These are phyloP conservation scores for Ophiognomonia clavigignenti-juglandacearum DNA, from an alignment of 2,329 filamentous ascomycete species.

Conservation along the genomic window DNA sequence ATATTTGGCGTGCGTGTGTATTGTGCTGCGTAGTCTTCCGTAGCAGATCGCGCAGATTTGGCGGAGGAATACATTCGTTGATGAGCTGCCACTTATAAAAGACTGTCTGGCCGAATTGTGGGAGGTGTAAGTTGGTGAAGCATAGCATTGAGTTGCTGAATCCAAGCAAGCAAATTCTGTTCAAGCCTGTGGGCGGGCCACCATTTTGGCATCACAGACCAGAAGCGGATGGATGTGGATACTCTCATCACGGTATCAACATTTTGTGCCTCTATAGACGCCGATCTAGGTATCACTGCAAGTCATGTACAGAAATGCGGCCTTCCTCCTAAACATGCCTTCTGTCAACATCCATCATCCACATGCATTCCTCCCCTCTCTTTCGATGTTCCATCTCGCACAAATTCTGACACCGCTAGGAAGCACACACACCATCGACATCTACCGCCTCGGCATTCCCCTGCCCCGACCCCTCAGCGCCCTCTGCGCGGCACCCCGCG, in stretches of 20 bases:
- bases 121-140: no score
- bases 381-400: background rate
- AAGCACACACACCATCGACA: no score
- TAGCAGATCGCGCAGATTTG: background rate
- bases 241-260: no score
- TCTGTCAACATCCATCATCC: background rate
- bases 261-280: conserved; percentile 14
- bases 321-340: background rate
- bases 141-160: no score
- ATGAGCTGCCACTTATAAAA: no score
- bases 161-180: no score
- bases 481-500: conserved; percentile 80
- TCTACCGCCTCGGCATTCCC: conserved; percentile 83
- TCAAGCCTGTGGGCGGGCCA: no score
- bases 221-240: no score
- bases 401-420: background rate
- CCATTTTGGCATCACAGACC: no score
- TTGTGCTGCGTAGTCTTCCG: background rate
- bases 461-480: conserved; percentile 78
- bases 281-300: conserved; percentile 17
- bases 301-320: conserved; percentile 11
- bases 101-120: no score
- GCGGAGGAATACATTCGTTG: background rate
- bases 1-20: background rate
- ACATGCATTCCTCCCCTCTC: conserved; percentile 4